Evolutionary conservation across 1,284 basidiomycete genomes (phyloP).

Genomic region (Inonotus hispidus): DNA sequence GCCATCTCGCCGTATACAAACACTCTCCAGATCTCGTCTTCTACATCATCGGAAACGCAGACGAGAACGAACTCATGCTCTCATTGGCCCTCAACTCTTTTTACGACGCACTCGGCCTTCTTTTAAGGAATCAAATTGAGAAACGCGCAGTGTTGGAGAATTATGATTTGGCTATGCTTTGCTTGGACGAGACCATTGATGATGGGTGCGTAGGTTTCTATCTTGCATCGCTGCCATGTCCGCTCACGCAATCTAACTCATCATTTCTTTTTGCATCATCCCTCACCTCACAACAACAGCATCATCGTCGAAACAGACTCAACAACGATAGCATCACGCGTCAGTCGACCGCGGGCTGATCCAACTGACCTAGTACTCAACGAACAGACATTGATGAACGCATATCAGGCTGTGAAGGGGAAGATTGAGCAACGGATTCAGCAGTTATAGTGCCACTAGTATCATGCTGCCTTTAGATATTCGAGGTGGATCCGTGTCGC

Average conservation of each 20-base stretch:
- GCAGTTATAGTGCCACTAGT: constrained; percentile 42
- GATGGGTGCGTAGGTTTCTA: constrained; percentile 78
- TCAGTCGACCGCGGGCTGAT: constrained; percentile 90
- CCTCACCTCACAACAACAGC: constrained; percentile 36
- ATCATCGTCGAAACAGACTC: constrained; percentile 98
- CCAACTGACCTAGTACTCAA: constrained; percentile 97
- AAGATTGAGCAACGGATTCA: constrained; percentile 61
- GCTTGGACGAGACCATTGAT: constrained; percentile 96
- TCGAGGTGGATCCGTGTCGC: too few relatives aligned
- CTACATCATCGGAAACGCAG: constrained; percentile 86
- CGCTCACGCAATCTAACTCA: not conserved
- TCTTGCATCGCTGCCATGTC: not conserved
- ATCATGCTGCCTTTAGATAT: too few relatives aligned
- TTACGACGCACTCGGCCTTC: constrained; percentile 79
- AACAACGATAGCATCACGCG: constrained; percentile 90
- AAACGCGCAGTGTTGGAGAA: constrained; percentile 95
- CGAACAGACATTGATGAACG: constrained; percentile 92
- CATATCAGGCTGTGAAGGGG: constrained; percentile 88
- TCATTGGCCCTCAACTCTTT: constrained; percentile 80
- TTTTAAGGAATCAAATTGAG: constrained; percentile 91
- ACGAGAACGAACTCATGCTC: constrained; percentile 97
- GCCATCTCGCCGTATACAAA: constrained; percentile 90
- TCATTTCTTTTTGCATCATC: not conserved
- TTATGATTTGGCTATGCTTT: constrained; percentile 88
- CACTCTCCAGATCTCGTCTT: constrained; percentile 94